These are phyloP conservation scores for Colletotrichum sp. DNA, from an alignment of 2,329 filamentous ascomycete genomes.

Conservation along the genomic window DNA sequence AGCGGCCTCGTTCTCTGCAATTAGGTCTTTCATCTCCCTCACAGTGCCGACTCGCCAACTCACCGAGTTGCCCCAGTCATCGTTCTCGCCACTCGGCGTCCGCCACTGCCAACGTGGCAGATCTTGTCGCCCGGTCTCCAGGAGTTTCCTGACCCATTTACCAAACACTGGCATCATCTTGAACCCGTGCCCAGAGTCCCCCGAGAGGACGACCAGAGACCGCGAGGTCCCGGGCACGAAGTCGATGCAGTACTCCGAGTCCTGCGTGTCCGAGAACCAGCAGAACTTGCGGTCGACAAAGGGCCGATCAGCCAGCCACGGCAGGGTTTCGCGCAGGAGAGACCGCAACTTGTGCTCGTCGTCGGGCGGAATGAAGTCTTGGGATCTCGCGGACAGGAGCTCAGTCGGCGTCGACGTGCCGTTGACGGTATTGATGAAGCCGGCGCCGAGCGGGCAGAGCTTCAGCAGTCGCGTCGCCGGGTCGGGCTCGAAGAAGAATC, in stretches of 20 bases:
- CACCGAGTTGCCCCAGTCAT: conserved; percentile 31
- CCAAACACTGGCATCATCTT: neutral
- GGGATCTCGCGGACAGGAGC: conserved; percentile 35
- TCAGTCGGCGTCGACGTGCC: conserved; percentile 7
- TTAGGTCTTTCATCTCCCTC: conserved; percentile 25
- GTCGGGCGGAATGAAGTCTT: conserved; percentile 50
- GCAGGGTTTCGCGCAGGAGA: conserved; percentile 56
- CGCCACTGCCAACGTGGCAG: neutral
- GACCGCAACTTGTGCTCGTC: conserved; percentile 58
- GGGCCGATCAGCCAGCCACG: conserved; percentile 56
- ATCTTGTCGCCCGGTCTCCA: neutral
- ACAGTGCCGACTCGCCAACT: conserved; percentile 40
- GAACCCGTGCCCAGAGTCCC: conserved; percentile 48
- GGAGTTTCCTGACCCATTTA: neutral
- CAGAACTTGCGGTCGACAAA: conserved; percentile 62
- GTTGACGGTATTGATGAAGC: conserved; percentile 51
- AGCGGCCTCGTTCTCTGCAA: neutral
- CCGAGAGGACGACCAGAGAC: conserved; percentile 53
- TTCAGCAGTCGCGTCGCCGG: conserved; percentile 62
- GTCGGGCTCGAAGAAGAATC: conserved; percentile 71
- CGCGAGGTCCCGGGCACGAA: conserved; percentile 55
- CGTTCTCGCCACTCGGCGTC: conserved; percentile 45
- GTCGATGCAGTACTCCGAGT: conserved; percentile 66
- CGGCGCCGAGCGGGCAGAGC: conserved; percentile 63
- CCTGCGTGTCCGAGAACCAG: conserved; percentile 66